A percentile compares a stretch with the other conserved stretches of the same genome.
These are phyloP conservation scores for Oropetium thomaeum DNA, from an alignment of 176 grass and related monocot species.

Conservation along the genomic window DNA sequence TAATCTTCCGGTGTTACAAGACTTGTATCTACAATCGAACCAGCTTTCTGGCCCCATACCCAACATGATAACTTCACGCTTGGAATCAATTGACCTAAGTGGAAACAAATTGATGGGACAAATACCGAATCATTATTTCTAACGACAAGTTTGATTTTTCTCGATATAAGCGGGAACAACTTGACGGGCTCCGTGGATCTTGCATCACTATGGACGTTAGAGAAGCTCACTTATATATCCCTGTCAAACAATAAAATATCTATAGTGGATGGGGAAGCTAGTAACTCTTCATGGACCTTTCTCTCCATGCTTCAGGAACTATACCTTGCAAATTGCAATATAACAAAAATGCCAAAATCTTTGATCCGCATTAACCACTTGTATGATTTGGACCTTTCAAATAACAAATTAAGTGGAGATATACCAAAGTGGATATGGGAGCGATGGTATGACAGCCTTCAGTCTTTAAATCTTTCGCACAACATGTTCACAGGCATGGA, in stretches of 20 bases:
- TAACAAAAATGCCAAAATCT: constrained; percentile 11
- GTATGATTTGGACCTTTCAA: constrained; percentile 20
- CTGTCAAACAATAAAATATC: constrained; percentile 38
- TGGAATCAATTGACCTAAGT: not conserved
- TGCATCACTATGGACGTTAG: not conserved
- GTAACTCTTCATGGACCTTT: not conserved
- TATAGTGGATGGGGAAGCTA: not conserved
- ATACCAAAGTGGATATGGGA: constrained; percentile 43
- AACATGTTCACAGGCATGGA: not conserved
- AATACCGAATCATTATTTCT: constrained; percentile 21
- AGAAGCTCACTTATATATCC: not conserved
- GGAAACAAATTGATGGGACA: not conserved
- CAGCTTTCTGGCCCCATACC: constrained; percentile 11
- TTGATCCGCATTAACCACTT: not conserved
- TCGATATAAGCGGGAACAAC: not conserved
- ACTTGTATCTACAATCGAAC: not conserved
- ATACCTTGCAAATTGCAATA: constrained; percentile 15
- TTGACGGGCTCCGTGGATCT: constrained; percentile 21
- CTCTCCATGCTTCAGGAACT: fast-evolving
- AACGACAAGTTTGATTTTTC: fast-evolving
- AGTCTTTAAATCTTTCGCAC: not conserved
- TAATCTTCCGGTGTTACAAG: not conserved
- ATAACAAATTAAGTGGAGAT: constrained; percentile 15
- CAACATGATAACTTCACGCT: not conserved
- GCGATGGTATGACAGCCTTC: not conserved